Percentiles rank a stretch among this genome's conserved stretches.
Conservation (phyloP, 148 eudicot genomes). For the Selenicereus undatus region DNA sequence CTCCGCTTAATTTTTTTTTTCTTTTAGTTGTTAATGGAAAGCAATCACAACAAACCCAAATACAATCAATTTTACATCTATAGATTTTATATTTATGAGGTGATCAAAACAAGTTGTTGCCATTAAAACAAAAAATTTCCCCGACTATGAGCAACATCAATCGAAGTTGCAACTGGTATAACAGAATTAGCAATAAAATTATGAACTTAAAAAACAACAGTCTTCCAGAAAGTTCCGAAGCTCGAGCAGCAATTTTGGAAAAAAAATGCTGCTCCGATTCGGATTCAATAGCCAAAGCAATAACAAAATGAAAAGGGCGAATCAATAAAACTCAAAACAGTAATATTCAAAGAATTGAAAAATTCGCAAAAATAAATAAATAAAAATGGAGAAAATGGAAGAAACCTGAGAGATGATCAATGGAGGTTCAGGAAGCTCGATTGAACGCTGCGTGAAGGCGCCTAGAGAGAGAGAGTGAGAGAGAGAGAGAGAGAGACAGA, state of each 20-base stretch:
- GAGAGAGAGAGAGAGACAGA: neutral
- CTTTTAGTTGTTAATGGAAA: neutral
- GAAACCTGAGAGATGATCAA: constrained; percentile 4
- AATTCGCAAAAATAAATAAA: neutral
- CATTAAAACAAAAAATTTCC: too few species aligned
- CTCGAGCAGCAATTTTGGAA: neutral
- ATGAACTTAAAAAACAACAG: neutral
- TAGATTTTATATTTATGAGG: neutral
- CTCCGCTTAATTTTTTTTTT: neutral
- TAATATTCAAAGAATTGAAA: neutral
- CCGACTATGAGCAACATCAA: neutral
- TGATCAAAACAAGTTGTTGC: neutral
- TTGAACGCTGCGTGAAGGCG: neutral
- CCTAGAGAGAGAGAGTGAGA: neutral
- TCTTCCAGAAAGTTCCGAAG: neutral
- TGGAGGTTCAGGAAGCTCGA: neutral
- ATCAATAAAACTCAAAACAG: neutral
- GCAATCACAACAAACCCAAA: neutral
- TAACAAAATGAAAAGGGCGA: neutral
- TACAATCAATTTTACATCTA: neutral
- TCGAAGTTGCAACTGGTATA: neutral
- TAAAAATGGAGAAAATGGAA: neutral
- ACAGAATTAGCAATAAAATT: neutral
- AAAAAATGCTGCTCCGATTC: neutral
- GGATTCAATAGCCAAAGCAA: neutral